phyloP scores from a whole-genome alignment of 2,329 filamentous ascomycete genomes.

The Aspergillus sp. region DNA sequence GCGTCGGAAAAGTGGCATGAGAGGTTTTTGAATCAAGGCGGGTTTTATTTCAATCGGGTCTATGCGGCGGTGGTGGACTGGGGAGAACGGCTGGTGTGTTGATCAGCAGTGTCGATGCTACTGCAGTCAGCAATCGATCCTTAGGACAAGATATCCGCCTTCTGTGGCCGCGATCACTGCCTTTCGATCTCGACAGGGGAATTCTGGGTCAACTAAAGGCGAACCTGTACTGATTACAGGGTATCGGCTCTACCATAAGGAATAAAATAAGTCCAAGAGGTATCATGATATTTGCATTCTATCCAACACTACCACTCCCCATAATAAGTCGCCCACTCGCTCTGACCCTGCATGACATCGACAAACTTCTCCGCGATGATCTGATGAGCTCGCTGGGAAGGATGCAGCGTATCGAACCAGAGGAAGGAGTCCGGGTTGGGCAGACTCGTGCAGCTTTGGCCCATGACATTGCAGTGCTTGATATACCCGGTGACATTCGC shows the following conservation, averaged over 20 bases:
- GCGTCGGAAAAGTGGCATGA: not conserved
- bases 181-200: too few relatives aligned
- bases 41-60: not conserved
- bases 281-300: too few relatives aligned
- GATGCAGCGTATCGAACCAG: constrained; percentile 69
- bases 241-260: too few relatives aligned
- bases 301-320: too few relatives aligned
- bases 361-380: constrained; percentile 50
- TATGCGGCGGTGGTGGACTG: not conserved
- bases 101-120: too few relatives aligned
- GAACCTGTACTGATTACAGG: too few relatives aligned
- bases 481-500: constrained; percentile 53
- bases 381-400: constrained; percentile 53
- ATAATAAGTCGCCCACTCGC: constrained; percentile 21
- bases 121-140: too few relatives aligned
- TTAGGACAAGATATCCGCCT: too few relatives aligned
- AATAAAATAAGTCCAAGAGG: too few relatives aligned
- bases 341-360: constrained; percentile 42
- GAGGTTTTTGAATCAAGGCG: not conserved
- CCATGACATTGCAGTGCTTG: constrained; percentile 42
- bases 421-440: constrained; percentile 51
- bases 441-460: constrained; percentile 33
- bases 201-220: too few relatives aligned
- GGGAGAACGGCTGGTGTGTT: too few relatives aligned
- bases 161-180: too few relatives aligned